Base-by-base conservation (phyloP, 108 stramenopile genomes). In the Cylindrotheca closterium region DNA sequence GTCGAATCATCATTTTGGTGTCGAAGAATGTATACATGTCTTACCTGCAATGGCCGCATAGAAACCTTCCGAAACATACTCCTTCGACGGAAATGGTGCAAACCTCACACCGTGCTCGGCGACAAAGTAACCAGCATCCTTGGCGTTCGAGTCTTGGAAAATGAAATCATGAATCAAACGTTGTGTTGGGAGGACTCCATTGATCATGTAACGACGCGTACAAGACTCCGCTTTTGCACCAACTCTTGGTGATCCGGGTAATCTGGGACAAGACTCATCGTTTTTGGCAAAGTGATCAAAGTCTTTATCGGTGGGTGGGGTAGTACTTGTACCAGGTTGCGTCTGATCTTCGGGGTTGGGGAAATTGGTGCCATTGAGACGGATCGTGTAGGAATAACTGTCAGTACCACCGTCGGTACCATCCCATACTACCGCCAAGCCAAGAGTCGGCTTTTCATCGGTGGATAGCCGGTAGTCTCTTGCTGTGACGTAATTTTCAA, bases 131-230 rank as follows among this genome's bases (percentile, higher is more conserved):
- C 75, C 74, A 22, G 3, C 3, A 3, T 51, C 67, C n/a, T 42
- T 47, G 2, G 77, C 85, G 34, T 79, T 79, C 19, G 81, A 61
- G 37, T 77, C 72, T 23, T 65, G 62, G 26, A 88, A 45, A 50
- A 92, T 87, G 51, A 75, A 92, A 58, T 92, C 91, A 68, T 77
- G 71, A 12, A 89, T 73, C 60, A 92, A 62, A 2, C 86, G 79
- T 60, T 92, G 91, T 37, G 86, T 67, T 0, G 83, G 73, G 15
- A 92, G 54, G 1, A 81, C 79, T 49, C 90, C 90, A 75, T 92
- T 92, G 66, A 80, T 77, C 23, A 86, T 67, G 51, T 92, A 92
- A 51, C 84, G 79, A 18, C 82, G 84, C 8, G 87, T 92, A 55
- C 91, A 92, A 15, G 73, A 74, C 12, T 58, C 60, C 25, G 53